phyloP scores from a whole-genome alignment of 495 filamentous ascomycete genomes.

The Friedmanniomyces simplex region DNA sequence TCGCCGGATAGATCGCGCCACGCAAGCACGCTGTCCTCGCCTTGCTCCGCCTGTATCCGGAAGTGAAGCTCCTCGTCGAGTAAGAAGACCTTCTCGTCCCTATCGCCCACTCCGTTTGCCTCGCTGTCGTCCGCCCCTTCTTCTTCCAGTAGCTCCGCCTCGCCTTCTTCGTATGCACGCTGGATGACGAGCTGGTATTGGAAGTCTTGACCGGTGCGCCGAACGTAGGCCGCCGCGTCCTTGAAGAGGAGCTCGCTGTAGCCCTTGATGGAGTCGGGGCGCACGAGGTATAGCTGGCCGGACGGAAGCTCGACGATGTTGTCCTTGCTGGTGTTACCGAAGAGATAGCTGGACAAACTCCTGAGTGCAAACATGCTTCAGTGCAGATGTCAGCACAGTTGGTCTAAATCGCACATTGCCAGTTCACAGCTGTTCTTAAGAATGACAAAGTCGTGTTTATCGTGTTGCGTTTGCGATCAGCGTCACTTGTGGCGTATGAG shows the following conservation, averaged over 20 bases:
- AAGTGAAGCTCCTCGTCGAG: slow-evolving; percentile 88
- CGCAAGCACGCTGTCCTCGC: slow-evolving; percentile 71
- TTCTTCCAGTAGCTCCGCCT: slow-evolving; percentile 77
- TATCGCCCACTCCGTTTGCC: slow-evolving; percentile 51
- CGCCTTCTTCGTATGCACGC: slow-evolving; percentile 92
- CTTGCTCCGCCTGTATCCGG: slow-evolving; percentile 60
- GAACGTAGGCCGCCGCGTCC: slow-evolving; percentile 83
- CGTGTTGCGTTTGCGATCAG: too few species aligned
- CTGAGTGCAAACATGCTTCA: slow-evolving; percentile 21
- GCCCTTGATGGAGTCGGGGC: slow-evolving; percentile 88
- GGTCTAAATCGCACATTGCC: not conserved
- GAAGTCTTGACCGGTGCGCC: slow-evolving; percentile 83
- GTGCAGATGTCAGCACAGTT: not conserved
- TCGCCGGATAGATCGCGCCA: slow-evolving; percentile 95
- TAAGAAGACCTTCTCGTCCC: slow-evolving; percentile 93
- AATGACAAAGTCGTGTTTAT: not conserved
- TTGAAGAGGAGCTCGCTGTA: slow-evolving; percentile 99
- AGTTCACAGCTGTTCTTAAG: not conserved
- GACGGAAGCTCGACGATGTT: slow-evolving; percentile 87
- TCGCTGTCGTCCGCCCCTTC: slow-evolving; percentile 66
- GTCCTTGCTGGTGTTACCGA: slow-evolving; percentile 86
- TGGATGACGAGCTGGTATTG: slow-evolving; percentile 97
- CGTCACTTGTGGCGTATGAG: too few species aligned
- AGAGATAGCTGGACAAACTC: slow-evolving; percentile 58
- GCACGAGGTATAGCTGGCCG: slow-evolving; percentile 93